These are phyloP conservation scores for Trichoderma guizhouense DNA, from an alignment of 2,329 filamentous ascomycete species.

Conservation along the genomic window DNA sequence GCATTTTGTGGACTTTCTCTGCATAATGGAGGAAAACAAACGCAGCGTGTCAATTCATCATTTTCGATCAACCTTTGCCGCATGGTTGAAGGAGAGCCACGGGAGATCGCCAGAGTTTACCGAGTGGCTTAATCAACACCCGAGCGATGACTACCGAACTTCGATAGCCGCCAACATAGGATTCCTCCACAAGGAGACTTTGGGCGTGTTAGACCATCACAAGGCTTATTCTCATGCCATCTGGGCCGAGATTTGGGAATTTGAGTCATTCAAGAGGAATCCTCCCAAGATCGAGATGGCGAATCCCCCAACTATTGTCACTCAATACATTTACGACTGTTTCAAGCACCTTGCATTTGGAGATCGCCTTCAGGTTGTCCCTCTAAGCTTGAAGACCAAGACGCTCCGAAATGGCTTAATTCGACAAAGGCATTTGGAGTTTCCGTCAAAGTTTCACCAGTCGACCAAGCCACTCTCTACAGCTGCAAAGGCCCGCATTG, in stretches of 20 bases:
- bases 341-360: conserved; percentile 64
- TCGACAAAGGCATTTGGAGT: conserved; percentile 28
- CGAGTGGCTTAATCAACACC: conserved; percentile 52
- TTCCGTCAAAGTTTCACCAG: conserved; percentile 25
- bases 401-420: conserved; percentile 30
- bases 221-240: conserved; percentile 40
- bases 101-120: conserved; percentile 39
- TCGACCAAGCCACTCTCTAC: conserved; percentile 24
- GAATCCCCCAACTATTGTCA: conserved; percentile 58
- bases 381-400: conserved; percentile 29
- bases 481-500: conserved; percentile 25
- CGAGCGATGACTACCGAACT: conserved; percentile 58
- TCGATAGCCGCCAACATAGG: conserved; percentile 56
- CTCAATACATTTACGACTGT: conserved; percentile 61
- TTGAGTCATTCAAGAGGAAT: conserved; percentile 32
- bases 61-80: conserved; percentile 56
- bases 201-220: conserved; percentile 42
- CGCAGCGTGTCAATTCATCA: conserved; percentile 47
- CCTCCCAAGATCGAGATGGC: background rate
- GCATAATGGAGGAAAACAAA: conserved; percentile 29
- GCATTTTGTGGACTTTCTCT: conserved; percentile 66
- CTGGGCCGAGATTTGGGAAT: conserved; percentile 50
- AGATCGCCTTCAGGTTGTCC: conserved; percentile 42
- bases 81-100: conserved; percentile 54
- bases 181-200: conserved; percentile 64